Percentiles rank a stretch among this genome's conserved stretches.
phyloP scores from a whole-genome alignment of 2,329 filamentous ascomycete genomes.

The Xylaria sp. region DNA sequence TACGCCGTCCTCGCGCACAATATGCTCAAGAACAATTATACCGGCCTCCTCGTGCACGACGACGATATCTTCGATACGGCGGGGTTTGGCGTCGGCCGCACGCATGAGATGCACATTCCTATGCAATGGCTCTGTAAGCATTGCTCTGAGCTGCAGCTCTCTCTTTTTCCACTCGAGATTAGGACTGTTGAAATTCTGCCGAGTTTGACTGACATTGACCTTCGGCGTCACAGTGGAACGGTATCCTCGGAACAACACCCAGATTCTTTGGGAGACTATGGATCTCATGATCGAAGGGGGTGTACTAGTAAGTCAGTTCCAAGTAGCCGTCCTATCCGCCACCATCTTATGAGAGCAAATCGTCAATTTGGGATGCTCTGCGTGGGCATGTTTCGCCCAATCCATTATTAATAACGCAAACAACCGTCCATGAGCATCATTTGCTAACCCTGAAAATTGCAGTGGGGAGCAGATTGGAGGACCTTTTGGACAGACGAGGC shows the following conservation, averaged over 20 bases:
- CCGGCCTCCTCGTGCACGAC: conserved; percentile 50
- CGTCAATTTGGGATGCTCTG: too few species aligned
- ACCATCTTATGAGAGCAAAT: too few species aligned
- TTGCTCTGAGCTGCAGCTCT: too few species aligned
- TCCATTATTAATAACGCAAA: too few species aligned
- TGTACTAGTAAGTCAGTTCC: conserved; percentile 2
- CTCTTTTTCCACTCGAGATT: too few species aligned
- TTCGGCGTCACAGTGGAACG: background rate
- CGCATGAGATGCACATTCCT: conserved; percentile 45
- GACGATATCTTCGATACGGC: conserved; percentile 45
- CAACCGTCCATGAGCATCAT: too few species aligned
- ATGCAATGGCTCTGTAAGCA: conserved; percentile 45
- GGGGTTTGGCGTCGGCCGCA: conserved; percentile 39
- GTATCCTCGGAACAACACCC: conserved; percentile 36
- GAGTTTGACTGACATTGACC: background rate
- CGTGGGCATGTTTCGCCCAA: too few species aligned
- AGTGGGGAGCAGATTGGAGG: conserved; percentile 36
- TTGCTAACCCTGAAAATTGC: background rate
- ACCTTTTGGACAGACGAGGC: conserved; percentile 34
- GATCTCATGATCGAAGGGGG: conserved; percentile 40
- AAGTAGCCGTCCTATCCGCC: too few species aligned
- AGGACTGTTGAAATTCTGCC: too few species aligned
- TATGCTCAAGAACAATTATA: conserved; percentile 58
- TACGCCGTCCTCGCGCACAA: conserved; percentile 53
- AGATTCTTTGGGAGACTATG: conserved; percentile 45